Evolutionary conservation across 2,329 filamentous ascomycete genomes (phyloP).

Genomic region (Nemania diffusa): DNA sequence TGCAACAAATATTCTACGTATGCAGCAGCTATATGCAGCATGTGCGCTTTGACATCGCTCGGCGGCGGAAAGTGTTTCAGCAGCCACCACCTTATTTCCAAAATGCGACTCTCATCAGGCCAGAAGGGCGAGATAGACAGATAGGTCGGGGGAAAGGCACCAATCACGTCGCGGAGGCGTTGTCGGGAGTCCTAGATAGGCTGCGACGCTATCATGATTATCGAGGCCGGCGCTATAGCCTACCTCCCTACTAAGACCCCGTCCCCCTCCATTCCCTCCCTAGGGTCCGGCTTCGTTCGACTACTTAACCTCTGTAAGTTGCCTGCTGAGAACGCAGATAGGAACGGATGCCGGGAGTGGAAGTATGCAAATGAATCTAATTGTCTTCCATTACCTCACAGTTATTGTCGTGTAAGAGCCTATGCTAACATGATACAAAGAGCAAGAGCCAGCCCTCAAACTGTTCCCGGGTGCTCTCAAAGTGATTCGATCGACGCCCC

Average conservation of each 20-base stretch:
- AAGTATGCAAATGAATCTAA: background rate
- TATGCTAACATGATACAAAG: slow-evolving; percentile 8
- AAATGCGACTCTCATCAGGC: background rate
- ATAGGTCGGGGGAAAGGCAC: too few species aligned
- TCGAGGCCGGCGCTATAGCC: background rate
- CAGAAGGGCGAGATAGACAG: background rate
- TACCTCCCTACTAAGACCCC: background rate
- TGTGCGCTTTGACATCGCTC: background rate
- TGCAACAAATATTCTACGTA: background rate
- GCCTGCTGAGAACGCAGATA: too few species aligned
- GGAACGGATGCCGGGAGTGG: too few species aligned
- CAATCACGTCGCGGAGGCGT: background rate
- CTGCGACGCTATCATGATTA: background rate
- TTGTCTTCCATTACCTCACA: slow-evolving; percentile 5
- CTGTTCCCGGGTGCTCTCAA: slow-evolving; percentile 9
- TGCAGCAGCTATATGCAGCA: background rate
- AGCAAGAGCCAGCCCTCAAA: slow-evolving; percentile 5
- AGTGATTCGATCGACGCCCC: background rate
- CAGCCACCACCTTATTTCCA: background rate
- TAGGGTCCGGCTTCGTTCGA: background rate
- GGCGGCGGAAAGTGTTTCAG: background rate
- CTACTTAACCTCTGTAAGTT: too few species aligned
- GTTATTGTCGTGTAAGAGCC: background rate
- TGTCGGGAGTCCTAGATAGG: background rate
- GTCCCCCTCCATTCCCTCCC: background rate